Evolutionary conservation across 1,284 basidiomycete genomes (phyloP).

Genomic region (Neonothopanus nambi): DNA sequence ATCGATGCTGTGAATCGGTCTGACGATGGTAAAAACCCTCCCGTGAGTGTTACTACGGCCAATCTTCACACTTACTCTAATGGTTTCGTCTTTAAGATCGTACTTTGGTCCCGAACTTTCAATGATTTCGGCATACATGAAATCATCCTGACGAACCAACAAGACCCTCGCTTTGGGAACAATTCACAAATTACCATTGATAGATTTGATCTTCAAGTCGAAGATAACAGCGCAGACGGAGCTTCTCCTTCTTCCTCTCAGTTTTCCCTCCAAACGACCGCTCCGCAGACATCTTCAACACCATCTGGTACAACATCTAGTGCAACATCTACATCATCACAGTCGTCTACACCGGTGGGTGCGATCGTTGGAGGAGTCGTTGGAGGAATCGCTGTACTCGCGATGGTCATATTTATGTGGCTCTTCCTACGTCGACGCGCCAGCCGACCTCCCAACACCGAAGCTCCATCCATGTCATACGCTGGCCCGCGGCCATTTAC

Average conservation of each 20-base stretch:
- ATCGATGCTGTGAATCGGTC: constrained; percentile 28
- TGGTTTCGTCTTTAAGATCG: constrained; percentile 21
- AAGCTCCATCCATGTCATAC: too few relatives aligned
- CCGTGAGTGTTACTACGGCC: constrained; percentile 19
- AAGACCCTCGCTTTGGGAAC: constrained; percentile 22
- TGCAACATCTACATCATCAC: background rate
- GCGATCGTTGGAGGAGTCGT: constrained; percentile 10
- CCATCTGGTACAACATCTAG: background rate
- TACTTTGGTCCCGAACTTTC: constrained; percentile 8
- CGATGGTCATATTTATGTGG: constrained; percentile 14
- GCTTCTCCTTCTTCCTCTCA: background rate
- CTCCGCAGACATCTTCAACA: background rate
- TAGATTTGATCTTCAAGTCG: constrained; percentile 27
- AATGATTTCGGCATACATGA: constrained; percentile 24
- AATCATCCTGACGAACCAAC: constrained; percentile 24
- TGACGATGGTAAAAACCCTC: constrained; percentile 30
- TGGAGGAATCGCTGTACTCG: constrained; percentile 22
- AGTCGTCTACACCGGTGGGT: background rate
- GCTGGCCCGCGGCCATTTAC: too few relatives aligned
- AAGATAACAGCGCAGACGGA: constrained; percentile 1
- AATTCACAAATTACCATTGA: constrained; percentile 32
- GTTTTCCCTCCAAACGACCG: too few relatives aligned
- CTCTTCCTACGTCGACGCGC: constrained; percentile 1
- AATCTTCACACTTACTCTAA: constrained; percentile 17
- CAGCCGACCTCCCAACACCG: background rate